Evolutionary conservation across 768 basidiomycete species (phyloP).

Genomic region (Mycena metata): DNA sequence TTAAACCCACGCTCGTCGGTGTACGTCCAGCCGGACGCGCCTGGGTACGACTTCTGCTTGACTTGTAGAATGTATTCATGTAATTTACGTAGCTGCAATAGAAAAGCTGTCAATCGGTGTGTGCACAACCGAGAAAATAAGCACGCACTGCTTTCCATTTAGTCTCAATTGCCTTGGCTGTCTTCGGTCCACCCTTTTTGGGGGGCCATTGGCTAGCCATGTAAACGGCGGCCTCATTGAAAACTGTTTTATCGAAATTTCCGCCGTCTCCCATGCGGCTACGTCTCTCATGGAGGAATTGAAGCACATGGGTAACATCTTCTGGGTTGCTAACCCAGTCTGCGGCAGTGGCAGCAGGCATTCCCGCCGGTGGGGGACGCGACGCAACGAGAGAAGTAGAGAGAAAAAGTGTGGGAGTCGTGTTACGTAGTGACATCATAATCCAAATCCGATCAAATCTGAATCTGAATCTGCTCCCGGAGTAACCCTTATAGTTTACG

Average conservation of each 20-base stretch:
- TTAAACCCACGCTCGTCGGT: conserved; percentile 13
- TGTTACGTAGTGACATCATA: no score
- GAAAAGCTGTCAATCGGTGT: neutral
- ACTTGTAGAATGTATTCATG: conserved; percentile 4
- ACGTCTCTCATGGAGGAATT: neutral
- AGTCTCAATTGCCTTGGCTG: neutral
- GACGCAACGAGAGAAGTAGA: neutral
- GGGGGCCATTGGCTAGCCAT: neutral
- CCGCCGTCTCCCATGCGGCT: conserved; percentile 1
- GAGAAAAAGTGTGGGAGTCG: conserved; percentile 11
- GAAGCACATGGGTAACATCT: neutral
- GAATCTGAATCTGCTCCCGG: no score
- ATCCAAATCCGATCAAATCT: no score
- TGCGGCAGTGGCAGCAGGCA: neutral
- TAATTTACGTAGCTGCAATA: conserved; percentile 9
- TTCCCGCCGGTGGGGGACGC: neutral
- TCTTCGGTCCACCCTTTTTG: neutral
- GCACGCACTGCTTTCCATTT: no score
- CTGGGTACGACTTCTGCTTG: neutral
- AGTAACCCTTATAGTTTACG: no score
- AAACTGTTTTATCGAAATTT: conserved; percentile 14
- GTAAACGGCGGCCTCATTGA: neutral
- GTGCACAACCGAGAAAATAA: neutral
- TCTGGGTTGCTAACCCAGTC: conserved; percentile 2
- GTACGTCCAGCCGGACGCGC: conserved; percentile 17